Evolutionary conservation across 768 basidiomycete species (phyloP).

Genomic region (Tylopilus plumbeoviolaceoides): DNA sequence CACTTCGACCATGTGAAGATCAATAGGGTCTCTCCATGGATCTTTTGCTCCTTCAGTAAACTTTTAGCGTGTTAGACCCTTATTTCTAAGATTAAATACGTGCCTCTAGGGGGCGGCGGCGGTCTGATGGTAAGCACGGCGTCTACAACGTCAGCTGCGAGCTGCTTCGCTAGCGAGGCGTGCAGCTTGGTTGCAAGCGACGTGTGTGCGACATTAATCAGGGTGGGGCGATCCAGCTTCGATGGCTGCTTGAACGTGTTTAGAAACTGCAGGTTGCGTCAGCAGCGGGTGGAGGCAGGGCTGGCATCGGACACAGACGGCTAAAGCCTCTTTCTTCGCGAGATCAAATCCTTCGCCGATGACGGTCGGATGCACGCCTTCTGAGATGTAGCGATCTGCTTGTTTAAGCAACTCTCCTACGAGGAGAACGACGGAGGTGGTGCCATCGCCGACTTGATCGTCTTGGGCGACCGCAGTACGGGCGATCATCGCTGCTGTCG

Average conservation of each 20-base stretch:
- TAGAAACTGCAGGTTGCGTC: constrained; percentile 64
- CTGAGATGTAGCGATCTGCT: constrained; percentile 95
- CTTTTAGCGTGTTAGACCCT: constrained; percentile 29
- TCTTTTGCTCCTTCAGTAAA: constrained; percentile 49
- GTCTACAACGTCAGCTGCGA: constrained; percentile 92
- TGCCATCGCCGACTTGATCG: constrained; percentile 98
- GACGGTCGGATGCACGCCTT: constrained; percentile 97
- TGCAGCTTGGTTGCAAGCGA: constrained; percentile 93
- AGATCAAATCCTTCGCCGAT: constrained; percentile 95
- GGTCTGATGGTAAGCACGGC: constrained; percentile 88
- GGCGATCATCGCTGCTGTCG: constrained; percentile 98
- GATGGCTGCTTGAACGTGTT: constrained; percentile 80
- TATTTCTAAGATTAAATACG: constrained; percentile 19
- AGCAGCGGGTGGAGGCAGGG: constrained; percentile 13
- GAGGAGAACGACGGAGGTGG: constrained; percentile 92
- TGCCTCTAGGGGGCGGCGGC: constrained; percentile 58
- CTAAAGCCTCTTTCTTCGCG: constrained; percentile 92
- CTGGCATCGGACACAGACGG: constrained; percentile 47
- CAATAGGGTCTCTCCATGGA: constrained; percentile 84
- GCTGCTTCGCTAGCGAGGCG: constrained; percentile 72
- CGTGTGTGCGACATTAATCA: constrained; percentile 93
- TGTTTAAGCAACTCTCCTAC: constrained; percentile 97
- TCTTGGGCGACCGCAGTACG: constrained; percentile 98
- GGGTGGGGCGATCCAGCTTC: constrained; percentile 81
- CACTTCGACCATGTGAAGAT: constrained; percentile 98